Evolutionary conservation across 129 eudicot genomes (phyloP).

Genomic region (Flaveria trinervia): DNA sequence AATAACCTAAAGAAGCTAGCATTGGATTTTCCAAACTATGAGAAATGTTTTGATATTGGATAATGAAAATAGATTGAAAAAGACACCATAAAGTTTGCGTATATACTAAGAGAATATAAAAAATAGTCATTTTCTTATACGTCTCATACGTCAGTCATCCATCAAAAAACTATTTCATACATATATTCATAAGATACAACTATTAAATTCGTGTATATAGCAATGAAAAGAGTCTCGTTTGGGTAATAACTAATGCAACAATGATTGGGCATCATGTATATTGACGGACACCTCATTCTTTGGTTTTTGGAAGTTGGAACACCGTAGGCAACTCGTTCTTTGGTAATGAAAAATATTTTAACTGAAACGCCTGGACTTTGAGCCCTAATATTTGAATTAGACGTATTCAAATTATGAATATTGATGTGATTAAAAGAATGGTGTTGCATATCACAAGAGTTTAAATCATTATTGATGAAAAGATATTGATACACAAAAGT

Average conservation of each 20-base stretch:
- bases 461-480: neutral
- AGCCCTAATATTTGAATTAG: neutral
- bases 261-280: neutral
- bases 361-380: neutral
- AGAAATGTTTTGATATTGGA: neutral
- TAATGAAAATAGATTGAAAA: slow-evolving; percentile 21
- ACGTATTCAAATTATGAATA: neutral
- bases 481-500: neutral
- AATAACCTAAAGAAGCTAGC: slow-evolving; percentile 25
- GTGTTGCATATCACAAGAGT: neutral
- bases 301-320: neutral
- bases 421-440: neutral
- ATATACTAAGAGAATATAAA: no score
- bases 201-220: neutral
- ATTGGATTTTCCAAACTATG: slow-evolving; percentile 11
- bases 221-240: neutral
- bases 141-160: neutral
- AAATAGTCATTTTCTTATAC: neutral
- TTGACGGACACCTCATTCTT: neutral
- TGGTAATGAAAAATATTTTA: neutral
- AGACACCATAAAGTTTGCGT: slow-evolving; percentile 10
- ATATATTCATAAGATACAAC: neutral
- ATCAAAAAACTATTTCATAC: neutral
- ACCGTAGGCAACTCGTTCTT: neutral
- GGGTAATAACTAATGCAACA: neutral